Conservation (phyloP, 2,329 filamentous ascomycete genomes). For the Talaromyces sp. region DNA sequence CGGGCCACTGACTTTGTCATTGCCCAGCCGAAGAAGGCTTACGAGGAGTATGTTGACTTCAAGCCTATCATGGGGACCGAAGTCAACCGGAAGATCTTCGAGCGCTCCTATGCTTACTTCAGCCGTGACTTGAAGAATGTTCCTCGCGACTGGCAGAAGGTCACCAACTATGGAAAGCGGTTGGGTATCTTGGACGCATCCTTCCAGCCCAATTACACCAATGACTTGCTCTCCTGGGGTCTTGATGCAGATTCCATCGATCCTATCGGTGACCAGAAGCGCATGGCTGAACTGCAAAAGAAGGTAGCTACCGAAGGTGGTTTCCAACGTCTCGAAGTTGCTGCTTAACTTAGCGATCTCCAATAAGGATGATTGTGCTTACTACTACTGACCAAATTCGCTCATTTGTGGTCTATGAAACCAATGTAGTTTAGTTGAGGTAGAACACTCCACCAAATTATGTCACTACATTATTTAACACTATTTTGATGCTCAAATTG, state of each 20-base stretch:
- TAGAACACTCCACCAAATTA: neutral
- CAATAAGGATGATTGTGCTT: neutral
- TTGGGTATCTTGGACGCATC: constrained; percentile 62
- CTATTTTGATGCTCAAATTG: neutral
- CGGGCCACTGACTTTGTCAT: constrained; percentile 70
- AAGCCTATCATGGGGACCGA: constrained; percentile 67
- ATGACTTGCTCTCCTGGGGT: constrained; percentile 64
- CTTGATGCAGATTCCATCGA: constrained; percentile 64
- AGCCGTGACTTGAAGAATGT: constrained; percentile 73
- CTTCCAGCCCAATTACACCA: constrained; percentile 73
- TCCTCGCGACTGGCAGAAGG: constrained; percentile 70
- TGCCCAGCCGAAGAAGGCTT: constrained; percentile 59
- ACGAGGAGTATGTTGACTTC: constrained; percentile 66
- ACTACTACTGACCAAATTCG: constrained; percentile 6
- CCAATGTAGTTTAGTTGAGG: neutral
- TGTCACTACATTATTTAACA: neutral
- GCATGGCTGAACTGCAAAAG: constrained; percentile 67
- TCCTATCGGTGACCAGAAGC: constrained; percentile 70
- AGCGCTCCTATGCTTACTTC: constrained; percentile 75
- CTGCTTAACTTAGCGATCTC: neutral
- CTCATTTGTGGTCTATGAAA: constrained; percentile 4
- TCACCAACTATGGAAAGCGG: constrained; percentile 72
- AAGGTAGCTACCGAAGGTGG: constrained; percentile 63
- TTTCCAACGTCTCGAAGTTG: constrained; percentile 42
- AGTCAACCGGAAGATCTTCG: constrained; percentile 75